phyloP scores from a whole-genome alignment of 73 alveolate genomes.

The Stentor roeselii region DNA sequence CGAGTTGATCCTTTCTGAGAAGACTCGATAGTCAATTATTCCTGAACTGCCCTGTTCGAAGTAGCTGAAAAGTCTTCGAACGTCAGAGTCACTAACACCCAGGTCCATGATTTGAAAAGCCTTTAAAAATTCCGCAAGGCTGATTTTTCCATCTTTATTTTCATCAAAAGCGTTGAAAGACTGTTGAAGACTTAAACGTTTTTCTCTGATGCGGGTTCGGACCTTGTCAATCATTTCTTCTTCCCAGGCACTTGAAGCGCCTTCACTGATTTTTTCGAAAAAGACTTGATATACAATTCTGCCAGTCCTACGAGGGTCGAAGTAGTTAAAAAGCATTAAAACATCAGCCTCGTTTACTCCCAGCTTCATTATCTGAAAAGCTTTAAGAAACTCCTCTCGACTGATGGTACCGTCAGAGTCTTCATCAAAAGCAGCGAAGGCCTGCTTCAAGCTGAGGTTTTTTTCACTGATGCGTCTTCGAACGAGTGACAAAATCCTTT shows the following conservation, averaged over 20 bases:
- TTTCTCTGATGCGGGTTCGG: not conserved
- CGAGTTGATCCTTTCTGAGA: conserved; percentile 21
- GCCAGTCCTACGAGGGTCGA: not conserved
- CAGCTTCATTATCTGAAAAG: conserved; percentile 31
- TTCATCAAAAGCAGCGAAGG: conserved; percentile 45
- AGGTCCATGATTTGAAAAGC: conserved; percentile 6
- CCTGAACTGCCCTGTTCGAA: not conserved
- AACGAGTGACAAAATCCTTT: not conserved
- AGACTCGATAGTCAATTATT: not conserved
- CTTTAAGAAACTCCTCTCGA: conserved; percentile 26
- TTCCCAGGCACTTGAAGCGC: not conserved
- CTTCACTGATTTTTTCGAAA: not conserved
- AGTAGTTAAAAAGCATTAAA: not conserved
- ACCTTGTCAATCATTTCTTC: conserved; percentile 8
- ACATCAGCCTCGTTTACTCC: conserved; percentile 11
- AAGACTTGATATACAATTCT: not conserved
- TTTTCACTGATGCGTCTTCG: not conserved
- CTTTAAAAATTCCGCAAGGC: not conserved
- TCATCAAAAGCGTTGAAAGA: conserved; percentile 23
- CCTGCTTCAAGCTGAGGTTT: conserved; percentile 26
- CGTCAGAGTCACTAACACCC: not conserved
- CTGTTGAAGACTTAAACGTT: not conserved
- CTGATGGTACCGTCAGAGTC: conserved; percentile 32
- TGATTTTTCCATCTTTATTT: conserved; percentile 22
- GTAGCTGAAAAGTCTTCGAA: not conserved